Evolutionary conservation across 768 basidiomycete species (phyloP), one percentile per base, ranked within the genome.

Genomic region (Obba rivulosa): DNA sequence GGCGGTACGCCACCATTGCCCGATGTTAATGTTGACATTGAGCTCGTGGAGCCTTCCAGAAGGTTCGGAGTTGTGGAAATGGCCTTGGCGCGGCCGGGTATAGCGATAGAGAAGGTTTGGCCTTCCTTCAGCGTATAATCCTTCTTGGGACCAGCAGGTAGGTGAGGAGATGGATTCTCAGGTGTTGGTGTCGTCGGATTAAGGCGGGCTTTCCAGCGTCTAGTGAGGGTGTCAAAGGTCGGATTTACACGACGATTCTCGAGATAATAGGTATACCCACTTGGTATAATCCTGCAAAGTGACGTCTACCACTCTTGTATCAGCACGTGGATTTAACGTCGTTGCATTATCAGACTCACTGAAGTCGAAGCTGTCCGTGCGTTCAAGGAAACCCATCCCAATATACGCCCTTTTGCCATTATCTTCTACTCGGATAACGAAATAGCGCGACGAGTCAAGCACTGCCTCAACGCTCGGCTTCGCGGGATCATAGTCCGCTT

Each of bases 71-170:
- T 56, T 13, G 62, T 59, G 36, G 61, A 67, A 5, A 66, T 53
- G 16, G 67, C 51, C 62, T 76, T 76, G 47, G 65, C 69, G 45
- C 84, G 80, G n/a, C 92, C 92, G 7, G 93, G 94, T 50, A 96
- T 90, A 28, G 80, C 72, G 55, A 97, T 95, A 4, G 86, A 85
- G 65, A 97, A 94, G 0, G 93, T 96, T 64, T 97, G 90, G 8
- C 93, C 93, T 57, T 92, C 91, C 65, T 95, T 96, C 57, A 97
- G 69, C 34, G 87, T 87, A 66, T 92, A 96, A 57, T 97, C 93
- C 66, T 91, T 90, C 73, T 92, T 92, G 2, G 91, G 89, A 9
- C 85, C 90, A 8, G 75, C 52, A 11, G 91, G 85, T 48, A 87
- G 56, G 55, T 85, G 78, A 8, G 87, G 81, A n/a, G 87, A 85